Conservation (phyloP, 2,329 filamentous ascomycete genomes). For the Fusarium longipes region DNA sequence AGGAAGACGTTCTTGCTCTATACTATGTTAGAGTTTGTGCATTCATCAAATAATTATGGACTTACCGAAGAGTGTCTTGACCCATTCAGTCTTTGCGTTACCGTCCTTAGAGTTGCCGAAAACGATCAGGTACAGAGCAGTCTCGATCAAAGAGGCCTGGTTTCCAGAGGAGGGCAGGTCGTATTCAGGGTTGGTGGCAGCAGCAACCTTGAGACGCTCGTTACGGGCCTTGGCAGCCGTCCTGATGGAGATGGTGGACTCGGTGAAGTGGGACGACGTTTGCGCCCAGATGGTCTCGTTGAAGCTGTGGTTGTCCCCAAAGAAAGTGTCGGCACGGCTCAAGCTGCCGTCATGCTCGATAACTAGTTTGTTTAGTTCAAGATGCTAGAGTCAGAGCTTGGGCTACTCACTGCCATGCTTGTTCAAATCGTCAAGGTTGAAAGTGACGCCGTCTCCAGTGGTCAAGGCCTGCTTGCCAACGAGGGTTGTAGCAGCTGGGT, state of each 20-base stretch:
- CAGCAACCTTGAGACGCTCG: constrained; percentile 29
- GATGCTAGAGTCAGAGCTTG: rapidly evolving
- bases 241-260: constrained; percentile 38
- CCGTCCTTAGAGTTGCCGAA: constrained; percentile 32
- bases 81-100: constrained; percentile 39
- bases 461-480: constrained; percentile 37
- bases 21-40: neutral
- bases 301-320: constrained; percentile 42
- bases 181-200: constrained; percentile 35
- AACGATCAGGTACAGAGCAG: constrained; percentile 38
- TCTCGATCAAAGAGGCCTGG: constrained; percentile 38
- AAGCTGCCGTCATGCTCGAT: constrained; percentile 42
- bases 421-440: constrained; percentile 38
- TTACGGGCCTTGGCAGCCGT: constrained; percentile 38
- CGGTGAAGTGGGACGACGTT: constrained; percentile 34
- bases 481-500: constrained; percentile 40
- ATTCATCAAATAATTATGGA: rapidly evolving
- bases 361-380: constrained; percentile 14
- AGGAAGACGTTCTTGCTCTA: constrained; percentile 40
- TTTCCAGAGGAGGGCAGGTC: constrained; percentile 1
- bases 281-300: constrained; percentile 39
- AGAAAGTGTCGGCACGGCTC: constrained; percentile 38
- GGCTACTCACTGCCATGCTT: constrained; percentile 30
- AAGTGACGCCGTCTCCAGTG: constrained; percentile 35
- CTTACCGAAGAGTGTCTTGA: constrained; percentile 41